Base-by-base conservation (phyloP, 805 yeast species). In the Wickerhamomyces chambardii region DNA sequence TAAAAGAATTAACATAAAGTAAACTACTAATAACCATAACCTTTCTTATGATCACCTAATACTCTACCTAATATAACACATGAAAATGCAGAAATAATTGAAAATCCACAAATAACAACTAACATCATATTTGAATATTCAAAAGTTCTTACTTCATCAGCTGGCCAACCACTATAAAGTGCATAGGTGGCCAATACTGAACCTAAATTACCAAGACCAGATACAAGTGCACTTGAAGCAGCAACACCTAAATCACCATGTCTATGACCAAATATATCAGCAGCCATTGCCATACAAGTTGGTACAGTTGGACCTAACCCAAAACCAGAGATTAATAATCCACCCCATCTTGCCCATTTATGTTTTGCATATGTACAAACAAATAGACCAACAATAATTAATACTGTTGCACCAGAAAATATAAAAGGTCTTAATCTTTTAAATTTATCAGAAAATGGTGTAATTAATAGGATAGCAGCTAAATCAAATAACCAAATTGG, bases 291-390 rank as follows among this genome's bases (percentile, higher is more conserved):
- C 95, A 85, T 85, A 48, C 78, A 70, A 28, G 82, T 84, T 19
- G 95, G 95, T 12, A 84, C 94, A 0, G 95, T 85, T 16, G 95
- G 92, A 10, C 95, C 95, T 33, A 85, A 66, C 1, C 95, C 95
- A 45, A 78, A 82, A 0, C 95, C 95, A 6, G 84, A 77, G 50
- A 85, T 76, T 41, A 85, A 64, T 35, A 85, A 64, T 1, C 95
- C 95, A 7, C 75, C 94, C 53, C 84, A 85, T 46, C 74, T 71
- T 38, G 72, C 67, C 95, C 95, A 85, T 19, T 75, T 59, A 4
- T 76, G 78, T 10, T 64, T 62, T 1, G 94, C 92, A 51, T 65
- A 85, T 0, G 95, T 84, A 15, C 83, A 75, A 22, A 84, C 85
- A 32, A 82, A 56, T 58, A 85, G 59, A 2, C 95, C 95, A 28